Evolutionary conservation across 495 filamentous ascomycete genomes (phyloP).

Genomic region (Penicillium bovifimosum): DNA sequence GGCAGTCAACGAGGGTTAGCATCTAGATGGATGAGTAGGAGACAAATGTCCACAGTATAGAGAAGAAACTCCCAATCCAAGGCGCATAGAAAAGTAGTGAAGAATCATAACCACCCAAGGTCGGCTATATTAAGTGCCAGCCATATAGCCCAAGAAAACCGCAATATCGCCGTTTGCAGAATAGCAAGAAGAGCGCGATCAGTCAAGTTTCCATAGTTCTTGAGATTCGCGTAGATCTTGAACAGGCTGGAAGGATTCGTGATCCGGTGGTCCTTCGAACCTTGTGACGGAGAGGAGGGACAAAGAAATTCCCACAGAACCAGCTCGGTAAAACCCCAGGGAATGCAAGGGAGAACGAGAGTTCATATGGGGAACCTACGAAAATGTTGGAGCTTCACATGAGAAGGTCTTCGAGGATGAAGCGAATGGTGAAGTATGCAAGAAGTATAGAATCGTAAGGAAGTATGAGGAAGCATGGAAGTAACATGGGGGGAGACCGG

Average conservation of each 20-base stretch:
- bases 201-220: not conserved
- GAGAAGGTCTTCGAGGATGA: not conserved
- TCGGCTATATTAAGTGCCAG: not conserved
- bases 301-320: not conserved
- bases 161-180: not conserved
- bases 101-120: not conserved
- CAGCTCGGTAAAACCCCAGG: not conserved
- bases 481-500: not conserved
- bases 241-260: not conserved
- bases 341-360: not conserved
- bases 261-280: not conserved
- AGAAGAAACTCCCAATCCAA: not conserved
- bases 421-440: not conserved
- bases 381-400: not conserved
- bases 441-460: not conserved
- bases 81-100: not conserved
- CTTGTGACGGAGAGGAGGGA: not conserved
- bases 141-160: not conserved
- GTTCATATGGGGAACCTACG: not conserved
- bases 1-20: slow-evolving; percentile 11
- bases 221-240: not conserved
- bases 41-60: not conserved
- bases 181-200: no score
- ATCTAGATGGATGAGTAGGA: slow-evolving; percentile 8
- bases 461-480: slow-evolving; percentile 1